These are phyloP conservation scores for Hansfordia pulvinata DNA, from an alignment of 2,329 filamentous ascomycete species.

Conservation along the genomic window DNA sequence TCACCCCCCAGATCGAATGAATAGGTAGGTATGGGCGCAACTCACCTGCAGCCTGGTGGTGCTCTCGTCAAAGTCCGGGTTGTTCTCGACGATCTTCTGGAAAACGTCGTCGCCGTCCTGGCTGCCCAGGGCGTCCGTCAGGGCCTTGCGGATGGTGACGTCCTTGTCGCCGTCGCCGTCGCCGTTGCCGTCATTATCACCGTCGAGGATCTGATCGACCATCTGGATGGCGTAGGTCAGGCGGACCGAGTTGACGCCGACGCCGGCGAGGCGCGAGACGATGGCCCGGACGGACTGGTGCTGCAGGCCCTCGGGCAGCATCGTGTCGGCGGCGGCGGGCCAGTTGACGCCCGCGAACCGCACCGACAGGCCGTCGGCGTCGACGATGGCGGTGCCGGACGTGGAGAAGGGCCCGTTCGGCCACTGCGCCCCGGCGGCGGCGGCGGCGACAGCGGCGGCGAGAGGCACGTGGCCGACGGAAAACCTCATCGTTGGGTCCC, in stretches of 20 bases:
- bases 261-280: slow-evolving; percentile 39
- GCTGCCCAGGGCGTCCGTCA: slow-evolving; percentile 30
- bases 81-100: slow-evolving; percentile 36
- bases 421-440: slow-evolving; percentile 14
- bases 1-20: too few relatives aligned
- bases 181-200: slow-evolving; percentile 30
- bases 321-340: slow-evolving; percentile 47
- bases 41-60: slow-evolving; percentile 39
- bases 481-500: too few relatives aligned
- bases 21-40: background rate
- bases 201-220: slow-evolving; percentile 42
- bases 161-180: too few relatives aligned
- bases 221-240: slow-evolving; percentile 51
- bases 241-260: slow-evolving; percentile 50
- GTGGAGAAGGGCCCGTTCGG: slow-evolving; percentile 27
- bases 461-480: too few relatives aligned
- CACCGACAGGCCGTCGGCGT: slow-evolving; percentile 26
- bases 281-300: slow-evolving; percentile 43
- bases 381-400: slow-evolving; percentile 26
- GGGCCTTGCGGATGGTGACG: slow-evolving; percentile 28
- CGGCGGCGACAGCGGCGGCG: too few relatives aligned
- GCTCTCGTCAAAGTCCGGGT: slow-evolving; percentile 37
- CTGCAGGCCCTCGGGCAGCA: slow-evolving; percentile 52
- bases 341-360: slow-evolving; percentile 45
- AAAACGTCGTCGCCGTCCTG: slow-evolving; percentile 38